Evolutionary conservation across 2,329 filamentous ascomycete species (phyloP).

Genomic region (Raffaelea arxii): DNA sequence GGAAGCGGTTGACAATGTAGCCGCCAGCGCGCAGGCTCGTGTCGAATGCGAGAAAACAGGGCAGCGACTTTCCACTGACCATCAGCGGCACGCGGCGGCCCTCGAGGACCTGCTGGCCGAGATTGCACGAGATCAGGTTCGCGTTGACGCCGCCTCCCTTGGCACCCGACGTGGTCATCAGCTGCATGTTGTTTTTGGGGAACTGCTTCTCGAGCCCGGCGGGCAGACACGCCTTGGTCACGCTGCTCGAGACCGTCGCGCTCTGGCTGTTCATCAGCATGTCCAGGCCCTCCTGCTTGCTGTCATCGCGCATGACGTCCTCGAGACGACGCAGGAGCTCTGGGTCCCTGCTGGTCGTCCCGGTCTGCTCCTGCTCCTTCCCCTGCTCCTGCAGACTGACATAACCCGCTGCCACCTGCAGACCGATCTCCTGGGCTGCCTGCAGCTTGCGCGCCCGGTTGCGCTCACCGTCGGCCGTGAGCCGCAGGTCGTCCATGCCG

Average conservation of each 20-base stretch:
- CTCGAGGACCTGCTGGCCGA: conserved; percentile 94
- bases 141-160: conserved; percentile 92
- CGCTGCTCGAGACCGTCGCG: conserved; percentile 60
- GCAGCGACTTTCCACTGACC: conserved; percentile 94
- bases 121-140: conserved; percentile 93
- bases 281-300: conserved; percentile 86
- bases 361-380: too few relatives aligned
- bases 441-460: conserved; percentile 59
- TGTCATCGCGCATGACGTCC: conserved; percentile 81
- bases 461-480: conserved; percentile 71
- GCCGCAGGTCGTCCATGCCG: conserved; percentile 88
- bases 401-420: conserved; percentile 75
- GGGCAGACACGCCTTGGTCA: conserved; percentile 74
- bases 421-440: conserved; percentile 59
- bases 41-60: conserved; percentile 88
- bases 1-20: conserved; percentile 91
- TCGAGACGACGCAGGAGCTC: conserved; percentile 73
- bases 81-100: conserved; percentile 90
- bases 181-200: conserved; percentile 96
- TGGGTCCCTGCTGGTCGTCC: conserved; percentile 52
- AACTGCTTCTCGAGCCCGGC: conserved; percentile 80
- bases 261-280: conserved; percentile 68
- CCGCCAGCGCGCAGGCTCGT: conserved; percentile 82
- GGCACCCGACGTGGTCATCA: conserved; percentile 93
- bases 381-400: conserved; percentile 67